A percentile compares a stretch with the other conserved stretches of the same genome.
Evolutionary conservation across 306 rosid genomes (phyloP).

Genomic region (Gastrolobium villosum): DNA sequence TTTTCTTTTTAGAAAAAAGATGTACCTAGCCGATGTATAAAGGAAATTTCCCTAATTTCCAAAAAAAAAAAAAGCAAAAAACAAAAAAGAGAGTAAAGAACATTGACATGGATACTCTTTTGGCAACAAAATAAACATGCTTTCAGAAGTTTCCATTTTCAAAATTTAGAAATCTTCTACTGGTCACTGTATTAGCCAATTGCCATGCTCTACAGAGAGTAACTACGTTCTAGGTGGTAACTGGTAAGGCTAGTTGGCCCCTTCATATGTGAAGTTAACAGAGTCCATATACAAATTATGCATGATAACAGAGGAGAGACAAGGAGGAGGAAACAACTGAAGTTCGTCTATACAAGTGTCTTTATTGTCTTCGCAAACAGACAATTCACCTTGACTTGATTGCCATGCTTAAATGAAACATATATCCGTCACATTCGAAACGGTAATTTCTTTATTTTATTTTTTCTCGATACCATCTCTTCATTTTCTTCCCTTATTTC

Average conservation of each 20-base stretch:
- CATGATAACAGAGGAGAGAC: slow-evolving; percentile 43
- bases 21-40: too few species aligned
- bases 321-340: slow-evolving; percentile 46
- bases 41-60: too few species aligned
- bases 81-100: too few species aligned
- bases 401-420: slow-evolving; percentile 72
- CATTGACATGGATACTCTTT: too few species aligned
- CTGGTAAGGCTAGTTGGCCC: slow-evolving; percentile 28
- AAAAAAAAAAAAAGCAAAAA: too few species aligned
- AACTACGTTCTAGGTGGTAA: neutral
- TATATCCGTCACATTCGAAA: slow-evolving; percentile 47
- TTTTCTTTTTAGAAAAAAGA: too few species aligned
- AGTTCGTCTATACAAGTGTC: slow-evolving; percentile 53
- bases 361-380: slow-evolving; percentile 69
- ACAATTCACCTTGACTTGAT: slow-evolving; percentile 54
- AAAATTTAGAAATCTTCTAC: too few species aligned
- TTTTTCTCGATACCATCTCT: slow-evolving; percentile 24
- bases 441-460: neutral
- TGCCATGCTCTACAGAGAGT: neutral
- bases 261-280: slow-evolving; percentile 44
- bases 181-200: too few species aligned
- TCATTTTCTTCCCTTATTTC: slow-evolving; percentile 47
- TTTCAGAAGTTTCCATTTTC: too few species aligned
- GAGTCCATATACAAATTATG: slow-evolving; percentile 25
- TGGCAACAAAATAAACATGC: too few species aligned